These are phyloP conservation scores for Rhizopogon sp. DNA, from an alignment of 768 basidiomycete genomes.

Conservation along the genomic window DNA sequence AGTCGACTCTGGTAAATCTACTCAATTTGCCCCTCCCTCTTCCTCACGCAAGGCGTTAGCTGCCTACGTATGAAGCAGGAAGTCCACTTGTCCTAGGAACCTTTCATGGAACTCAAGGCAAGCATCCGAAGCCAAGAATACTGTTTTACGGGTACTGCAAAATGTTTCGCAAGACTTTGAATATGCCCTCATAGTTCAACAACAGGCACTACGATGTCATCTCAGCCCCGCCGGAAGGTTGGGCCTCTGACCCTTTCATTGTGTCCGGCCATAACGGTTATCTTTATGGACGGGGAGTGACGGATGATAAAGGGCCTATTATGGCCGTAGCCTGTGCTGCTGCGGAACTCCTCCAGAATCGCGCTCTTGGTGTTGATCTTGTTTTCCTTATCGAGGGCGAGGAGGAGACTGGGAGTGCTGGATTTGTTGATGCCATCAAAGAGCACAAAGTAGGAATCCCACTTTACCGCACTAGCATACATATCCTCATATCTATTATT, in stretches of 20 bases:
- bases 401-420: constrained; percentile 90
- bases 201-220: constrained; percentile 96
- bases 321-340: constrained; percentile 89
- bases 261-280: constrained; percentile 84
- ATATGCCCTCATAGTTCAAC: not conserved
- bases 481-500: constrained; percentile 3
- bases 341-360: constrained; percentile 65
- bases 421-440: constrained; percentile 74
- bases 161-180: not conserved
- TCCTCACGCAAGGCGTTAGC: constrained; percentile 32
- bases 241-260: constrained; percentile 82
- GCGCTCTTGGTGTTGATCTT: constrained; percentile 79
- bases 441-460: constrained; percentile 58
- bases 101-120: constrained; percentile 67
- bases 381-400: constrained; percentile 94
- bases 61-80: constrained; percentile 68
- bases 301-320: constrained; percentile 95
- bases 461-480: not conserved
- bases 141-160: constrained; percentile 78
- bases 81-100: constrained; percentile 90
- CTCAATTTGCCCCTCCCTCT: not conserved
- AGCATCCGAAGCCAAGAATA: constrained; percentile 61
- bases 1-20: constrained; percentile 59
- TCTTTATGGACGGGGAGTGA: constrained; percentile 85
- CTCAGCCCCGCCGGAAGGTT: constrained; percentile 64